Evolutionary conservation across 2,329 filamentous ascomycete species (phyloP).

Genomic region (Ascosphaera apis): DNA sequence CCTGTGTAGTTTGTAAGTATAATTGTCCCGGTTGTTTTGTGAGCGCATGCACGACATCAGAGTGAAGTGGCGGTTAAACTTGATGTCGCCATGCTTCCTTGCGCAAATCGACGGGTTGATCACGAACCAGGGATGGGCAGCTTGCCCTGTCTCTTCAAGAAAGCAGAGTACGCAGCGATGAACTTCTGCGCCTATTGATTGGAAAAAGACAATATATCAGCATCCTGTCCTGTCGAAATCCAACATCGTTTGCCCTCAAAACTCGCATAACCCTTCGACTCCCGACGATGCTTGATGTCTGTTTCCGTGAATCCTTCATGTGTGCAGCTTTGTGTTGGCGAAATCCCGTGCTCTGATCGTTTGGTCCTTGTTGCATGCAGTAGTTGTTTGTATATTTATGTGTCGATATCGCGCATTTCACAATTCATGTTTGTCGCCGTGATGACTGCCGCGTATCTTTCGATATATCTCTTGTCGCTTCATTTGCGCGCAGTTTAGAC

Average conservation of each 20-base stretch:
- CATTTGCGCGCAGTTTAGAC: too few relatives aligned
- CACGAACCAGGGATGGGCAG: conserved; percentile 44
- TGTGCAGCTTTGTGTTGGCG: too few relatives aligned
- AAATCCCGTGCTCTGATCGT: too few relatives aligned
- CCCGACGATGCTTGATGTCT: too few relatives aligned
- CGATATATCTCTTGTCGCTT: too few relatives aligned
- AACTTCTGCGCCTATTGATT: conserved; percentile 38
- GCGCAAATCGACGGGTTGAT: conserved; percentile 6
- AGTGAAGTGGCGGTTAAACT: neutral
- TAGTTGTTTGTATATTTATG: too few relatives aligned
- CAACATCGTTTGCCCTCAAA: conserved; percentile 1
- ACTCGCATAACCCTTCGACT: too few relatives aligned
- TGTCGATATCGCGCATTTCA: too few relatives aligned
- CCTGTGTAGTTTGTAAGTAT: conserved; percentile 26
- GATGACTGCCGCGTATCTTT: too few relatives aligned
- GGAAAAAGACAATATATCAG: conserved; percentile 6
- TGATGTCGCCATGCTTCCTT: neutral
- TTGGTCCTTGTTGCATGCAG: too few relatives aligned
- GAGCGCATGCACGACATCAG: neutral
- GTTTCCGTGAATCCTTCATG: too few relatives aligned
- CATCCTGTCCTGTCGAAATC: neutral
- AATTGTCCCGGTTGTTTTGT: neutral
- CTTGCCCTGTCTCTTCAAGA: conserved; percentile 50
- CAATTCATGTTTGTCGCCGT: too few relatives aligned
- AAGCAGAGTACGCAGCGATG: conserved; percentile 43